Percentiles rank a stretch among this genome's conserved stretches.
phyloP scores from a whole-genome alignment of 768 basidiomycete species.

The Infundibulicybe gibba region DNA sequence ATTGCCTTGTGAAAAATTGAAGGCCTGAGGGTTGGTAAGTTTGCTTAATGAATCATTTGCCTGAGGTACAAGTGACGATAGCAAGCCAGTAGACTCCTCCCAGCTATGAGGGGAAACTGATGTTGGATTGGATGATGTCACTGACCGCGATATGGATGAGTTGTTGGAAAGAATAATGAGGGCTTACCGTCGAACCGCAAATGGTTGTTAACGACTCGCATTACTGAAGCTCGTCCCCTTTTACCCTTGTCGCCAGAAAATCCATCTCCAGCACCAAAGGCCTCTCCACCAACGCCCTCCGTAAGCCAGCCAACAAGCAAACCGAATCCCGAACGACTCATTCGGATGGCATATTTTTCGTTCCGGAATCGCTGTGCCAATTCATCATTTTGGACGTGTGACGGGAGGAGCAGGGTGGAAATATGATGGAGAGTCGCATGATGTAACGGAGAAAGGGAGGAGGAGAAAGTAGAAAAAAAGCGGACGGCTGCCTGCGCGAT shows the following conservation, averaged over 20 bases:
- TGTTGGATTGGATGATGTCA: constrained; percentile 68
- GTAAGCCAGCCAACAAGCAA: constrained; percentile 95
- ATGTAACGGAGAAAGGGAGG: constrained; percentile 64
- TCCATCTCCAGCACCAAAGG: constrained; percentile 74
- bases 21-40: constrained; percentile 62
- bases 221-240: constrained; percentile 83
- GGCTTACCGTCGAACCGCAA: constrained; percentile 82
- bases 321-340: constrained; percentile 90
- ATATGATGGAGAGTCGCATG: constrained; percentile 71
- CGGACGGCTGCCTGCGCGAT: constrained; percentile 48
- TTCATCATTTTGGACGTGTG: constrained; percentile 82
- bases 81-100: constrained; percentile 85
- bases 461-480: constrained; percentile 72
- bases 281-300: constrained; percentile 85
- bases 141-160: constrained; percentile 33
- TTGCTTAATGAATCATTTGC: constrained; percentile 43
- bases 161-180: constrained; percentile 3
- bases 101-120: constrained; percentile 61
- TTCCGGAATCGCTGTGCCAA: constrained; percentile 80
- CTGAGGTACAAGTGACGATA: constrained; percentile 75
- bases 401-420: constrained; percentile 73
- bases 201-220: constrained; percentile 93
- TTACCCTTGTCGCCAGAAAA: constrained; percentile 81
- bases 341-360: constrained; percentile 86
- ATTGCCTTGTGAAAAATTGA: constrained; percentile 71